Evolutionary conservation across 345 rosid genomes (phyloP).

Genomic region (Chamaenerion angustifolium): DNA sequence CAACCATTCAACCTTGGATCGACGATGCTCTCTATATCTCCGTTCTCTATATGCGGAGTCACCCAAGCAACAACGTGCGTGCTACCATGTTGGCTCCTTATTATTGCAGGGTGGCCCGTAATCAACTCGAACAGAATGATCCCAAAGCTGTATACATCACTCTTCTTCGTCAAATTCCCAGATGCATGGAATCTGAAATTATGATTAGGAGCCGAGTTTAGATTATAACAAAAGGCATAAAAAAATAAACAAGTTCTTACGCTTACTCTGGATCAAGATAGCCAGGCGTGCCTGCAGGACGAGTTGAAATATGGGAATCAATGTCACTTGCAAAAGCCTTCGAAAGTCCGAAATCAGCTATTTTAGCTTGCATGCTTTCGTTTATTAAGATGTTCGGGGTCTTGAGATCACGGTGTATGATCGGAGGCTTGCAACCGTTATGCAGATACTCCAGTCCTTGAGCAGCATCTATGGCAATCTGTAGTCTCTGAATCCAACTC

Average conservation of each 20-base stretch:
- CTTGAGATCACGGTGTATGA: slow-evolving; percentile 31
- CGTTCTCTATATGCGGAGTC: slow-evolving; percentile 9
- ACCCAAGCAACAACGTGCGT: slow-evolving; percentile 13
- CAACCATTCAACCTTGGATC: slow-evolving; percentile 17
- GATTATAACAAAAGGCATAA: background rate
- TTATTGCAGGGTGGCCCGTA: slow-evolving; percentile 17
- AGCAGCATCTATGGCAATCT: slow-evolving; percentile 32
- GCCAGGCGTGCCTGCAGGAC: slow-evolving; percentile 33
- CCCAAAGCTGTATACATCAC: slow-evolving; percentile 23
- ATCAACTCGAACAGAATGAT: slow-evolving; percentile 22
- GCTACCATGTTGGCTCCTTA: slow-evolving; percentile 2
- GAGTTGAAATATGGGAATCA: slow-evolving; percentile 21
- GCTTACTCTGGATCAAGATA: slow-evolving; percentile 40
- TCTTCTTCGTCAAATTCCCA: slow-evolving; percentile 13
- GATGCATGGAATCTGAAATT: slow-evolving; percentile 13
- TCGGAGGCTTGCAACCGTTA: slow-evolving; percentile 18
- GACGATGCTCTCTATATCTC: slow-evolving; percentile 17
- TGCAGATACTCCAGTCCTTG: slow-evolving; percentile 25
- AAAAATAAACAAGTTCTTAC: background rate
- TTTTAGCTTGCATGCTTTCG: slow-evolving; percentile 31
- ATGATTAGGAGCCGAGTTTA: no score
- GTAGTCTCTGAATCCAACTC: slow-evolving; percentile 18
- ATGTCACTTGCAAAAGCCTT: slow-evolving; percentile 21
- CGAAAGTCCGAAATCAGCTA: slow-evolving; percentile 40
- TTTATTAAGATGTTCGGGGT: slow-evolving; percentile 33